These are phyloP conservation scores for Paraconiothyrium sp. DNA, from an alignment of 2,329 filamentous ascomycete genomes.

Conservation along the genomic window DNA sequence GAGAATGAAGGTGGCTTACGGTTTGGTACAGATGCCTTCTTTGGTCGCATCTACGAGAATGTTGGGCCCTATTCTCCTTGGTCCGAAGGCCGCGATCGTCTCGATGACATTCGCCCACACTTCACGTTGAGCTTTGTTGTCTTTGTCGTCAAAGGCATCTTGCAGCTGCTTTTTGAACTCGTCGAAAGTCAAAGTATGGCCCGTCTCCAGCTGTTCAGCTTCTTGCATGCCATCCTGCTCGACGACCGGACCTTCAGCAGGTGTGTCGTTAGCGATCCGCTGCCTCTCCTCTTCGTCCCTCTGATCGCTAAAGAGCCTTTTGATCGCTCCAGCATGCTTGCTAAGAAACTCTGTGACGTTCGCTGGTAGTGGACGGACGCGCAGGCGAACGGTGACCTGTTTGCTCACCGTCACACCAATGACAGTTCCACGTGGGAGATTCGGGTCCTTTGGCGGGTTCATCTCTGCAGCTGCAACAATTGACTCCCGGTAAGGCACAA, in stretches of 20 bases:
- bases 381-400: slow-evolving; percentile 79
- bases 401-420: slow-evolving; percentile 82
- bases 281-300: slow-evolving; percentile 60
- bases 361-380: slow-evolving; percentile 79
- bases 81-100: slow-evolving; percentile 89
- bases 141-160: slow-evolving; percentile 72
- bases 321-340: slow-evolving; percentile 82
- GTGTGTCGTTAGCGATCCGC: slow-evolving; percentile 40
- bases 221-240: slow-evolving; percentile 59
- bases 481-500: slow-evolving; percentile 94
- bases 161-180: slow-evolving; percentile 82
- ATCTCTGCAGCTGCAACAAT: slow-evolving; percentile 91
- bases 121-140: slow-evolving; percentile 77
- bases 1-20: slow-evolving; percentile 60
- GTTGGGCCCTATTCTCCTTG: slow-evolving; percentile 85
- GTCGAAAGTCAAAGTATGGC: slow-evolving; percentile 71
- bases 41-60: slow-evolving; percentile 85
- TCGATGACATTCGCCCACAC: slow-evolving; percentile 80
- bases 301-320: slow-evolving; percentile 77
- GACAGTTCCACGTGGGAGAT: slow-evolving; percentile 84
- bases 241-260: slow-evolving; percentile 57
- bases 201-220: slow-evolving; percentile 64
- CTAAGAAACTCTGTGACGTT: slow-evolving; percentile 85
- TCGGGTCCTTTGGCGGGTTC: slow-evolving; percentile 85
- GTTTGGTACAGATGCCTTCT: slow-evolving; percentile 74